Evolutionary conservation across 768 basidiomycete species (phyloP).

Genomic region (Exsudoporus frostii): DNA sequence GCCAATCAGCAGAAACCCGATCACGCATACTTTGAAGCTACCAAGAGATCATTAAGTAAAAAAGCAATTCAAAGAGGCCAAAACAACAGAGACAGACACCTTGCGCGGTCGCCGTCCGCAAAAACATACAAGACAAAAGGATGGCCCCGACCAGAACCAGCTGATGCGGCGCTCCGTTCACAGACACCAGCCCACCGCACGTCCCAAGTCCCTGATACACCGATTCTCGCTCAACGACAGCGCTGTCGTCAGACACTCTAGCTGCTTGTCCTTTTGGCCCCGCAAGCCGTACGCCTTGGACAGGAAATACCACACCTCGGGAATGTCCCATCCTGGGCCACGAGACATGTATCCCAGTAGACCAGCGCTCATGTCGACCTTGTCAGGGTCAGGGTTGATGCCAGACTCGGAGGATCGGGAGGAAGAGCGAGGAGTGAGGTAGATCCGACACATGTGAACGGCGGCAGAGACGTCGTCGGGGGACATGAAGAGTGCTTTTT

Average conservation of each 20-base stretch:
- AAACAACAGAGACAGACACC: neutral
- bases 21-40: neutral
- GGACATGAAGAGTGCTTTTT: conserved; percentile 86
- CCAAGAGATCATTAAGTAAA: neutral
- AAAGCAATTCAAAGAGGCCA: neutral
- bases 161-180: conserved; percentile 16
- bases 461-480: conserved; percentile 75
- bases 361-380: conserved; percentile 80
- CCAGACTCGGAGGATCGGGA: conserved; percentile 11
- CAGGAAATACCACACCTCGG: conserved; percentile 94
- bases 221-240: conserved; percentile 59
- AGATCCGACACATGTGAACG: conserved; percentile 74
- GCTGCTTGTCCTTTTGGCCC: conserved; percentile 64
- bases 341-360: conserved; percentile 74
- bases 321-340: conserved; percentile 83
- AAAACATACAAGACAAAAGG: neutral
- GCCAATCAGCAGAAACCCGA: neutral
- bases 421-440: conserved; percentile 45
- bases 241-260: conserved; percentile 72
- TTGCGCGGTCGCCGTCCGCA: neutral
- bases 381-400: conserved; percentile 33
- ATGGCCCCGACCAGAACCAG: neutral
- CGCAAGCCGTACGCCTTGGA: conserved; percentile 78
- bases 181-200: conserved; percentile 68
- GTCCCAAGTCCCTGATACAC: conserved; percentile 59